phyloP scores from a whole-genome alignment of 768 basidiomycete genomes.

The Aureoboletus auriporus region DNA sequence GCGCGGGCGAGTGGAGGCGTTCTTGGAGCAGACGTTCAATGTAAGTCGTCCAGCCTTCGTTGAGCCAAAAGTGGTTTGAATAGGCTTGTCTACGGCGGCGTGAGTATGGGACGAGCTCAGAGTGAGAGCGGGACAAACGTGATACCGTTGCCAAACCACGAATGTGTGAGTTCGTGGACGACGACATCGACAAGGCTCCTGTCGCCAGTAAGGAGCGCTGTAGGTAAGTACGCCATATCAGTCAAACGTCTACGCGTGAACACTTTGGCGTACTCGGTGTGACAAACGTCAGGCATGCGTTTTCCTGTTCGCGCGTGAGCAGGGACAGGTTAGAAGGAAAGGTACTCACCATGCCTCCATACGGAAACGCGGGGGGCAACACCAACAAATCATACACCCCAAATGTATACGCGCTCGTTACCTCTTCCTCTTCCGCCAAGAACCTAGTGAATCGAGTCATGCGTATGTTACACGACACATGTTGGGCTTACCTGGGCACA shows the following conservation, averaged over 20 bases:
- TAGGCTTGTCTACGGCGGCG: conserved; percentile 49
- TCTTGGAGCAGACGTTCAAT: conserved; percentile 79
- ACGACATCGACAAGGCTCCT: conserved; percentile 86
- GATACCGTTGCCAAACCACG: conserved; percentile 89
- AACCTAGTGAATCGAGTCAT: conserved; percentile 49
- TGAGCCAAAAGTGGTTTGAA: conserved; percentile 82
- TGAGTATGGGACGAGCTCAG: background rate
- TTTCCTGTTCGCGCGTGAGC: conserved; percentile 54
- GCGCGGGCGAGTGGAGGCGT: conserved; percentile 65
- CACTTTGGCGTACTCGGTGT: conserved; percentile 62
- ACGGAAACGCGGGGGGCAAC: conserved; percentile 87
- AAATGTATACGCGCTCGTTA: conserved; percentile 74
- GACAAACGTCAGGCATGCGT: conserved; percentile 80
- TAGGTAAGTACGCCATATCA: background rate
- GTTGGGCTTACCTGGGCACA: conserved; percentile 52
- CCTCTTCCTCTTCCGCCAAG: conserved; percentile 62
- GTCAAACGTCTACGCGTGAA: background rate
- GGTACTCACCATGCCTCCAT: conserved; percentile 72
- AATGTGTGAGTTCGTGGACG: conserved; percentile 81
- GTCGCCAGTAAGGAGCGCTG: conserved; percentile 82
- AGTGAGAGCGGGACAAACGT: conserved; percentile 40
- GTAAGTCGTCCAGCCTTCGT: conserved; percentile 94
- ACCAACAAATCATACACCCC: conserved; percentile 88
- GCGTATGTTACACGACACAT: background rate
- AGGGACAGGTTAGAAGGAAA: background rate